A percentile compares a stretch with the other conserved stretches of the same genome.
These are phyloP conservation scores for Cunninghamia lanceolata DNA, from an alignment of 75 land plant genomes.

Conservation along the genomic window DNA sequence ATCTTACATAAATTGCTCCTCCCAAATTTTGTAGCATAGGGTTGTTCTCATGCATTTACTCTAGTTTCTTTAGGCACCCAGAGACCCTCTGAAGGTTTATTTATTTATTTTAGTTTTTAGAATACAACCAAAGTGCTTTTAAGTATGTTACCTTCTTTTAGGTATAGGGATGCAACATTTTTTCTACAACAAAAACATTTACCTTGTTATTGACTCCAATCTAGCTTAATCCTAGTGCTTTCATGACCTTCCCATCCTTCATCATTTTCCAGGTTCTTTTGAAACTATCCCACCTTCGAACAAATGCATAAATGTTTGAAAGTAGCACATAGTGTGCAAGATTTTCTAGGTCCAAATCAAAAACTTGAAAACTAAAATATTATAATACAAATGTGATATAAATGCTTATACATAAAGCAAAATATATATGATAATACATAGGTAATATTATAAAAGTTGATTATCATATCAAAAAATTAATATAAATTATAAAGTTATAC, in stretches of 20 bases:
- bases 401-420: too few relatives aligned
- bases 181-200: not conserved
- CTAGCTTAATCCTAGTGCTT: not conserved
- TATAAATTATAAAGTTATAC: too few relatives aligned
- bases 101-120: not conserved
- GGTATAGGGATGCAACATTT: not conserved
- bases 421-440: too few relatives aligned
- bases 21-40: not conserved
- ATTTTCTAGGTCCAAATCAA: constrained; percentile 4
- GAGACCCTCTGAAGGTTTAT: not conserved
- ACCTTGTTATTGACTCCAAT: not conserved
- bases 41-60: not conserved
- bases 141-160: not conserved
- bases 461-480: too few relatives aligned
- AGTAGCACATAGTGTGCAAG: not conserved
- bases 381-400: too few relatives aligned
- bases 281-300: not conserved
- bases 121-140: too few relatives aligned
- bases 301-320: not conserved
- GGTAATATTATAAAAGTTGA: too few relatives aligned
- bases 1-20: not conserved
- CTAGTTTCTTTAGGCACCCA: not conserved
- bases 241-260: not conserved
- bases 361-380: too few relatives aligned
- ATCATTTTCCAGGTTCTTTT: not conserved